Conservation (phyloP, 192 early-diverging fungal genomes). For the Allomyces macrogynus region DNA sequence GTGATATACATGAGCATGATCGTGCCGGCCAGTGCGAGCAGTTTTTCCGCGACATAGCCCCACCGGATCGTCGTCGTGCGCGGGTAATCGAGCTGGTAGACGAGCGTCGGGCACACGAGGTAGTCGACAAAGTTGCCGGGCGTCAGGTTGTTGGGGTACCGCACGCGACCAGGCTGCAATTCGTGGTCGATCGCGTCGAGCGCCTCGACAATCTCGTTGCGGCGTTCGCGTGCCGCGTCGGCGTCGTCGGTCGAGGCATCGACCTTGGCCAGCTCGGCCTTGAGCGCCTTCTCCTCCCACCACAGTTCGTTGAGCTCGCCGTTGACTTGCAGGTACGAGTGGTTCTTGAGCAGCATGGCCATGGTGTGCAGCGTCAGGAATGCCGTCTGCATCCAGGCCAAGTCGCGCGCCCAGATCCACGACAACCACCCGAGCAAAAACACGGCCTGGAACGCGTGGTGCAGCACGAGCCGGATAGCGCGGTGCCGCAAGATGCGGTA, state of each 20-base stretch:
- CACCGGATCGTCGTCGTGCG: constrained; percentile 64
- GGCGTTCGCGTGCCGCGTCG: neutral
- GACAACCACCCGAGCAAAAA: constrained; percentile 34
- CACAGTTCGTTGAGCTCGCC: constrained; percentile 23
- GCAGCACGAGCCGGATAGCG: constrained; percentile 25
- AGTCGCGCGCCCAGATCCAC: constrained; percentile 41
- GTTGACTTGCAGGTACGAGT: constrained; percentile 76
- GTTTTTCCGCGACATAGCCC: constrained; percentile 71
- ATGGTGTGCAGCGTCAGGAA: constrained; percentile 72
- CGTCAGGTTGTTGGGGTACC: constrained; percentile 64
- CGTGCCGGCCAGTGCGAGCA: constrained; percentile 50
- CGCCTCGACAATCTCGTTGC: constrained; percentile 16
- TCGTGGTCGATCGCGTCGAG: constrained; percentile 20
- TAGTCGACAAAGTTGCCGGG: constrained; percentile 68
- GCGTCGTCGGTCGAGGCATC: constrained; percentile 5
- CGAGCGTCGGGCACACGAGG: constrained; percentile 68
- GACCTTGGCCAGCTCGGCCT: constrained; percentile 4
- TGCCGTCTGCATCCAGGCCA: constrained; percentile 79
- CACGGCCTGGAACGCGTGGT: constrained; percentile 16
- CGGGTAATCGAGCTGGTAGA: constrained; percentile 87
- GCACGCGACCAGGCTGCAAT: constrained; percentile 17
- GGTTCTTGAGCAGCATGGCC: constrained; percentile 89
- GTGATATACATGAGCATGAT: constrained; percentile 66
- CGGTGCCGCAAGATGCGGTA: constrained; percentile 22
- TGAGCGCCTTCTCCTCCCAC: constrained; percentile 1